Evolutionary conservation across 371 early-diverging fungal species (phyloP), one percentile per base, ranked within the genome.

Genomic region (Syncephalastrum sp.): DNA sequence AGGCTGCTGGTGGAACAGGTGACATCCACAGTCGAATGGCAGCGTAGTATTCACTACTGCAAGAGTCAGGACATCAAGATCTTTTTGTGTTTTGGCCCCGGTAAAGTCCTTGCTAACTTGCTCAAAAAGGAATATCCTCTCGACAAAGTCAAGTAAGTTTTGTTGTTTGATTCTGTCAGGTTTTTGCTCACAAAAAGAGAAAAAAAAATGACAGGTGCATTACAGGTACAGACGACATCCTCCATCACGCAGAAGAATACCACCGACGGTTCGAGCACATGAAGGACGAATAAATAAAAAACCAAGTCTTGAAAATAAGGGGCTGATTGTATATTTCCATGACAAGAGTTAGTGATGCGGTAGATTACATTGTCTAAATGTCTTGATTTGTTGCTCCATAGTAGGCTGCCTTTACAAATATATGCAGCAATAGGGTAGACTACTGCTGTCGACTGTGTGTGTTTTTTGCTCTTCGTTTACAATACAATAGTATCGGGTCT

Each of bases 1-100:
- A 65, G 69, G n/a, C 65, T 90, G 41, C 70, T 97, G 42, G 83
- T 84, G 1, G 63, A 74, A 51, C 96, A 96, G 65, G 89, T 95
- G 5, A 90, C 89, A 48, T 76, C 82, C 4, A 89, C 96, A 0
- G 94, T 96, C 7, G 88, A 91, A 53, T 97, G 98, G 97, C 88
- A 90, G 41, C 82, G 87, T 46, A 89, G 90, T 52, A 86, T 95
- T 60, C 77, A 83, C 48, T 91, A 85, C 49, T 89, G 91, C 50
- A 90, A 90, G 56, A 60, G 69, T 38, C 87, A 87, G 59, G 90
- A 86, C 54, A 84, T 96, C 19, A 72, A 87, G 46, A 89, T 91
- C 56, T 97, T 90, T 79, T 74, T 94, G 48, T 86, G 87, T 14
- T 74, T 94, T 59, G 98, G 95, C 0, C 96, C 98, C 1, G 90